Conservation (phyloP, 2,329 filamentous ascomycete species). For the Lasiodiplodia citricola region DNA sequence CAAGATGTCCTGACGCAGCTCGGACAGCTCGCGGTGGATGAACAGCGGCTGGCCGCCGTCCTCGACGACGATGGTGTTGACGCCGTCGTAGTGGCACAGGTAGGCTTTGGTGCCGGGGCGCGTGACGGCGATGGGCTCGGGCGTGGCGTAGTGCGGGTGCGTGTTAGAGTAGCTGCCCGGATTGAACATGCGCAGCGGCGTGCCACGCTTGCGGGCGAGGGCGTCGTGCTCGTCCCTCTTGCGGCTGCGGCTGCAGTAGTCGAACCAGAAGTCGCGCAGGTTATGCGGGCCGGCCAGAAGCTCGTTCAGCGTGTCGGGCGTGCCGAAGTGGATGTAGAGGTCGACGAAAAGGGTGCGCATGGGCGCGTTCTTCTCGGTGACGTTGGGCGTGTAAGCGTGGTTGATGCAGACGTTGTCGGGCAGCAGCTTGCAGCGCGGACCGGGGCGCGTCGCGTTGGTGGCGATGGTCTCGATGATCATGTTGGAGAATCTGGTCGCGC, state of each 20-base stretch:
- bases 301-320: background rate
- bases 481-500: background rate
- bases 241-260: background rate
- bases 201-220: background rate
- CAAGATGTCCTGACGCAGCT: constrained; percentile 1
- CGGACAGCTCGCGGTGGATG: constrained; percentile 1
- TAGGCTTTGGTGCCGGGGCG: constrained; percentile 4
- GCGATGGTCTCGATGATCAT: background rate
- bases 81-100: background rate
- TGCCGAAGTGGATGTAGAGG: constrained; percentile 15
- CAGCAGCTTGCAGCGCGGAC: background rate
- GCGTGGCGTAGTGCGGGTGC: background rate
- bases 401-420: background rate
- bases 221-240: background rate
- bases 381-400: background rate
- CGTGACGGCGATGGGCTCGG: background rate
- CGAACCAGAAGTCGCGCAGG: background rate
- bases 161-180: background rate
- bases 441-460: background rate
- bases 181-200: background rate
- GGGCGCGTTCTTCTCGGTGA: background rate
- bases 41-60: constrained; percentile 5
- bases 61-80: constrained; percentile 7
- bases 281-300: background rate
- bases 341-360: constrained; percentile 6